These are phyloP conservation scores for Trichodelitschia bisporula DNA, from an alignment of 495 filamentous ascomycete species.

Conservation along the genomic window DNA sequence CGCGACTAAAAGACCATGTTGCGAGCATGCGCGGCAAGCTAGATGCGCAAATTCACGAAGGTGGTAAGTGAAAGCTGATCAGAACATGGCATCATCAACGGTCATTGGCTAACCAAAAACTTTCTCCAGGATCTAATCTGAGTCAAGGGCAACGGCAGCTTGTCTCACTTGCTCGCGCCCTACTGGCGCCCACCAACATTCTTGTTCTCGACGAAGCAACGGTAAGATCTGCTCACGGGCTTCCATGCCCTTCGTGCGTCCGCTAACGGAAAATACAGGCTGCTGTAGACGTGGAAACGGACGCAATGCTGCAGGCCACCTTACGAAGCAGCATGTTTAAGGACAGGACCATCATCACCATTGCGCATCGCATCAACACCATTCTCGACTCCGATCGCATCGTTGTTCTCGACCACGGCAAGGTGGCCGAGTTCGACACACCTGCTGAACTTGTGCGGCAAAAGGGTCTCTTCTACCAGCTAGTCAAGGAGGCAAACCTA, in stretches of 20 bases:
- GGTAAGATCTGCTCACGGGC: slow-evolving; percentile 12
- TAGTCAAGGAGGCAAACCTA: slow-evolving; percentile 17
- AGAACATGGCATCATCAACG: slow-evolving; percentile 15
- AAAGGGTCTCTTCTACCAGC: slow-evolving; percentile 18
- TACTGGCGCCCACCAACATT: slow-evolving; percentile 90
- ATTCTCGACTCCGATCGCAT: slow-evolving; percentile 85
- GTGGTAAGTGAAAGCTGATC: too few relatives aligned
- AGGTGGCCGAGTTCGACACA: slow-evolving; percentile 21
- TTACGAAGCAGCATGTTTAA: slow-evolving; percentile 41
- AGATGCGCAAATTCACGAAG: slow-evolving; percentile 81
- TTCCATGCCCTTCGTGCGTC: too few relatives aligned
- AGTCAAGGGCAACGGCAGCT: slow-evolving; percentile 83
- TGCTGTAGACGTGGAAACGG: slow-evolving; percentile 86
- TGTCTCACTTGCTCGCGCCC: slow-evolving; percentile 72
- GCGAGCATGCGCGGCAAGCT: slow-evolving; percentile 69
- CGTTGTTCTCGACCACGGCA: slow-evolving; percentile 57
- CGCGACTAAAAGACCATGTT: slow-evolving; percentile 78
- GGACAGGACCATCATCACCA: slow-evolving; percentile 90
- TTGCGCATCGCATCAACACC: slow-evolving; percentile 92
- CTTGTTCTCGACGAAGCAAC: slow-evolving; percentile 95
- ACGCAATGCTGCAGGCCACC: slow-evolving; percentile 53
- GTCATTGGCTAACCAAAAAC: background rate
- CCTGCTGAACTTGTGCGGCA: slow-evolving; percentile 14
- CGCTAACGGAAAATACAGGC: slow-evolving; percentile 26
- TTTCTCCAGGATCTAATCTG: slow-evolving; percentile 29